Evolutionary conservation across 768 basidiomycete genomes (phyloP), one percentile per base, ranked within the genome.

Genomic region (Suillus decipiens): DNA sequence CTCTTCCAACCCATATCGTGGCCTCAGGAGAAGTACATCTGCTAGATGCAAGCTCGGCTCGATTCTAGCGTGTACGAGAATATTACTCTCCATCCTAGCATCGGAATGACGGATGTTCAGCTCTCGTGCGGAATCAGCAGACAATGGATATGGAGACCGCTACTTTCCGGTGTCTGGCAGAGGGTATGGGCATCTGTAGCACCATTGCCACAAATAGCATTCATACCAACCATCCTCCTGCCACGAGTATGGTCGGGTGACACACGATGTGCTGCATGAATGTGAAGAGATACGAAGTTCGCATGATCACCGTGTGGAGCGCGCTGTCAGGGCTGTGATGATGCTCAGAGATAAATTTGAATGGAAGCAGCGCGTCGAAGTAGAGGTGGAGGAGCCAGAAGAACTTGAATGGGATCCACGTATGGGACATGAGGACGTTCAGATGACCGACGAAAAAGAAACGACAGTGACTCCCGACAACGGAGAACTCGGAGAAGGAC

Each of bases 311-410:
- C 83, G 91, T 6, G 89, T 89, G 2, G 90, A 92, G 63, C 81
- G 92, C 12, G 92, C 92, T 0, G 82, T 89, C n/a, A 80, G 88
- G 48, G 92, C 93, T 0, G 92, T 95, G 11, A 81, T 80, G 43
- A 88, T 94, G 84, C 77, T 94, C 9, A 78, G 83, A 63, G 92
- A 94, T 61, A 89, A 86, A 73, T 93, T 88, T 71, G 90, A 93
- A 54, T 92, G 91, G 89, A 88, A 87, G 72, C 84, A 86, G 67
- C 81, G 92, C n/a, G 89, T 93, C 24, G 86, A 85, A 64, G 90
- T 92, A 14, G 87, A 89, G 69, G 84, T 86, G 15, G 90, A 90
- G 66, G 90, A 92, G 72, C 89, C 89, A 3, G 89, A 92, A 67
- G 91, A 92, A 65, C 75, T 90, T 42, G 86, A 85, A 22, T 89